A percentile compares a stretch with the other conserved stretches of the same genome.
These are phyloP conservation scores for Cryptococcus deneoformans DNA, from an alignment of 1,284 basidiomycete species.

Conservation along the genomic window DNA sequence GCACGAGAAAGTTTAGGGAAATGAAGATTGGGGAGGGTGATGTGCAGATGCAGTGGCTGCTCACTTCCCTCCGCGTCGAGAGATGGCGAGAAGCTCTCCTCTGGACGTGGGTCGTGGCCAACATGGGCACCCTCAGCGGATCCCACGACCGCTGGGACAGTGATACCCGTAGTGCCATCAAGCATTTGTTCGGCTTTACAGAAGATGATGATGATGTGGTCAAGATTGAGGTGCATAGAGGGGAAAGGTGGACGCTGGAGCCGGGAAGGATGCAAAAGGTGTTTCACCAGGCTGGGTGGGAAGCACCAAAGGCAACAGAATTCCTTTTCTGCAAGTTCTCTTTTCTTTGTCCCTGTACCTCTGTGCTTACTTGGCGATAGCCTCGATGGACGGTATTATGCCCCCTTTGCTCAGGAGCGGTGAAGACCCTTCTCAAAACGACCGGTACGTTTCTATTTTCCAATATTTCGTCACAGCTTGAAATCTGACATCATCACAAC, in stretches of 20 bases:
- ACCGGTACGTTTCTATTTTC: no score
- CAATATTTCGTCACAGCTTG: background rate
- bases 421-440: slow-evolving; percentile 4
- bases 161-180: slow-evolving; percentile 26
- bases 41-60: slow-evolving; percentile 45
- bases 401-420: slow-evolving; percentile 28
- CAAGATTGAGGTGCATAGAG: slow-evolving; percentile 39
- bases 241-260: slow-evolving; percentile 39
- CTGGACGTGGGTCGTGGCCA: slow-evolving; percentile 44
- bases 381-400: slow-evolving; percentile 45
- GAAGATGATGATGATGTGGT: slow-evolving; percentile 29
- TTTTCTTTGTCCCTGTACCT: background rate
- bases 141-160: slow-evolving; percentile 26
- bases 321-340: slow-evolving; percentile 34
- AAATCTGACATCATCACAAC: background rate
- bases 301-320: slow-evolving; percentile 34
- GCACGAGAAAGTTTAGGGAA: slow-evolving; percentile 40
- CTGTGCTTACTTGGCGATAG: slow-evolving; percentile 5
- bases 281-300: slow-evolving; percentile 37
- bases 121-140: slow-evolving; percentile 23
- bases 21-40: slow-evolving; percentile 33
- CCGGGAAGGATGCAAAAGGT: slow-evolving; percentile 22
- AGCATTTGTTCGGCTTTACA: slow-evolving; percentile 30
- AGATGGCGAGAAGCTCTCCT: slow-evolving; percentile 47
- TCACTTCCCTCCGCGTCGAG: slow-evolving; percentile 38